phyloP scores from a whole-genome alignment of 2,329 filamentous ascomycete species.

The Capronia americana region DNA sequence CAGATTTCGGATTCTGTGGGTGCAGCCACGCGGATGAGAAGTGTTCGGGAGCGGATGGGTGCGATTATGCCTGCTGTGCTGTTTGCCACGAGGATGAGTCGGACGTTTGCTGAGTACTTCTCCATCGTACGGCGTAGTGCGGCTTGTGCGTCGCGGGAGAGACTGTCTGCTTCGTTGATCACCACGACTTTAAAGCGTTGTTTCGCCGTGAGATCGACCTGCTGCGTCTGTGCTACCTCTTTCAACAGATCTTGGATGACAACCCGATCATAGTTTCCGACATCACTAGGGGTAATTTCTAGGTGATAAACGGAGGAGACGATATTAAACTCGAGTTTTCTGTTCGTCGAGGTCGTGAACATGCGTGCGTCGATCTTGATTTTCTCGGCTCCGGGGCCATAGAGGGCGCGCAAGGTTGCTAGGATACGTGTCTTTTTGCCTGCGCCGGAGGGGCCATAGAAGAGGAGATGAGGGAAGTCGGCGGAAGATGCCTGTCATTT shows the following conservation, averaged over 20 bases:
- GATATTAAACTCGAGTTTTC: slow-evolving; percentile 99
- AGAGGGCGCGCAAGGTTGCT: slow-evolving; percentile 92
- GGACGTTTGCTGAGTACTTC: slow-evolving; percentile 95
- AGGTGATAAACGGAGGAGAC: slow-evolving; percentile 97
- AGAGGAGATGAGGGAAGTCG: slow-evolving; percentile 95
- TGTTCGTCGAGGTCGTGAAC: slow-evolving; percentile 88
- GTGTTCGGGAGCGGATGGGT: slow-evolving; percentile 89
- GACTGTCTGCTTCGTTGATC: slow-evolving; percentile 96
- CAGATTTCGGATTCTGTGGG: slow-evolving; percentile 87
- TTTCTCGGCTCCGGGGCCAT: slow-evolving; percentile 96
- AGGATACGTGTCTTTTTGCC: slow-evolving; percentile 98
- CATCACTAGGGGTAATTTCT: slow-evolving; percentile 96
- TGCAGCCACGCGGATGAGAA: slow-evolving; percentile 89
- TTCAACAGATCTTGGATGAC: slow-evolving; percentile 95
- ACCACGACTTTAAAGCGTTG: slow-evolving; percentile 98
- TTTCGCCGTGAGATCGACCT: slow-evolving; percentile 89
- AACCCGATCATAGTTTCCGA: slow-evolving; percentile 94
- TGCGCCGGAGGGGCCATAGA: slow-evolving; percentile 94
- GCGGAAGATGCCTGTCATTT: slow-evolving; percentile 81
- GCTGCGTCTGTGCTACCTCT: slow-evolving; percentile 97
- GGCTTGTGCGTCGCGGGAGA: slow-evolving; percentile 92
- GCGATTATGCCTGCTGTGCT: slow-evolving; percentile 98
- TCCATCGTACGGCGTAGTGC: slow-evolving; percentile 96
- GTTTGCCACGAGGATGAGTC: slow-evolving; percentile 90
- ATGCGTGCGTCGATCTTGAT: slow-evolving; percentile 99